Conservation (phyloP, 192 early-diverging fungal genomes). For the Powellomyces hirtus region DNA sequence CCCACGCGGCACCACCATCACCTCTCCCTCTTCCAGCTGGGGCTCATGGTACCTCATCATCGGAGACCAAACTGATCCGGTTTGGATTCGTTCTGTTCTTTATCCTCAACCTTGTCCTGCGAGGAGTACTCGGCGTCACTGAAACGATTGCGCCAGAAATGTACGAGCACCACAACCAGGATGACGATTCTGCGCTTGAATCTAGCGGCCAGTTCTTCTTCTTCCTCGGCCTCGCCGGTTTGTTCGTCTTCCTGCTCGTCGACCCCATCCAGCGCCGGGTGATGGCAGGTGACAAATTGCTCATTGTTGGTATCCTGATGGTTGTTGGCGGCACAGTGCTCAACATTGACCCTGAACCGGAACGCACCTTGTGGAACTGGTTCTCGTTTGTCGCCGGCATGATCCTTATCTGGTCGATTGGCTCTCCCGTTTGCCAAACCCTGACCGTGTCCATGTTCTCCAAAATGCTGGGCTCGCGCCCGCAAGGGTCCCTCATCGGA, state of each 20-base stretch:
- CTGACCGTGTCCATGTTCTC: conserved; percentile 38
- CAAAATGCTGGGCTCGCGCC: conserved; percentile 32
- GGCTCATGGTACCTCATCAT: background rate
- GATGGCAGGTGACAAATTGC: conserved; percentile 11
- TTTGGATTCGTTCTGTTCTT: conserved; percentile 30
- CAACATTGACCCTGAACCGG: conserved; percentile 18
- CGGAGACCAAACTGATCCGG: conserved; percentile 2
- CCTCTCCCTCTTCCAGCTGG: background rate
- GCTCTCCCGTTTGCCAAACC: conserved; percentile 40
- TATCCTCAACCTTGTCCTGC: conserved; percentile 30
- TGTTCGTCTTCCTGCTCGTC: conserved; percentile 26
- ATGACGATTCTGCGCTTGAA: conserved; percentile 5
- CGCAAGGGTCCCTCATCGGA: conserved; percentile 33
- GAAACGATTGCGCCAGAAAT: conserved; percentile 33
- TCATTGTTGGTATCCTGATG: conserved; percentile 9
- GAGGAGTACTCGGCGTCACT: conserved; percentile 33
- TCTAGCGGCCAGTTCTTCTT: conserved; percentile 29
- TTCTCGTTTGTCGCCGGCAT: conserved; percentile 28
- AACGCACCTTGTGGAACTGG: background rate
- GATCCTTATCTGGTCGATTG: conserved; percentile 36
- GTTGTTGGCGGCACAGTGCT: conserved; percentile 15
- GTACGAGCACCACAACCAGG: conserved; percentile 17
- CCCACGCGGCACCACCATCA: background rate
- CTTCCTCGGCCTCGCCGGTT: conserved; percentile 23
- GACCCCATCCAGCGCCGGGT: conserved; percentile 22